Base-by-base conservation (phyloP, 108 stramenopile genomes). In the Pseudonitzschia multistriata region DNA sequence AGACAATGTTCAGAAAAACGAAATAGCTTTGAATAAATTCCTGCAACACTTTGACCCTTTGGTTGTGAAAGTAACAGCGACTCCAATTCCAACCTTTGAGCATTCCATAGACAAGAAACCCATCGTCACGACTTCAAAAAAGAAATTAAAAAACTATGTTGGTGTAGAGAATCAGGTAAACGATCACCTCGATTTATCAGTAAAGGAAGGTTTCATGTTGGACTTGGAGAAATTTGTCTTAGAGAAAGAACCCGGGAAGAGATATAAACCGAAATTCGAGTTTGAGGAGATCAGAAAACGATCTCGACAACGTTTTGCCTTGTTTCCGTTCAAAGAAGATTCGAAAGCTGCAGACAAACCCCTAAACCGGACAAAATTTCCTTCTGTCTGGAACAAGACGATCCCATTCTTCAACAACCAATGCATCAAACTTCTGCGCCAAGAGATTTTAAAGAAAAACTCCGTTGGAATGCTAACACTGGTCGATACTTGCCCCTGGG, bases 401-500 rank as follows among this genome's bases (percentile, higher is more conserved):
- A 59, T 35, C 11, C 57, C 57, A 4, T 21, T 15, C 3, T 35
- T 59, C 33, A 59, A 59, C 17, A 29, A 30, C 10, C 57, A 59
- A 19, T 59, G 57, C 57, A 33, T 33, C 14, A 36, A 15, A 11
- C 29, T 29, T 24, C 31, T 59, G 3, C 57, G 1, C 0, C 25
- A 35, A 33, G 57, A 59, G 57, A 59, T 59, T 10, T n/a, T 11
- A 14, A 27, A 35, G 33, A 36, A 59, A 59, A 21, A 33, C n/a
- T n/a, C 50, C 50, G 15, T 11, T 30, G 5, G 34, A 4, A 33
- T 35, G 34, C 57, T 59, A 17, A 33, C 34, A 0, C 19, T 59
- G 29, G 33, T 59, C 28, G 31, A 33, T 59, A 59, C 57, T 3
- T 59, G 57, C 21, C 33, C 57, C 7, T 59, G 57, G 57, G 57